Evolutionary conservation across 257 asterid genomes (phyloP), one percentile per base, ranked within the genome.

Genomic region (Penstemon eatonii): DNA sequence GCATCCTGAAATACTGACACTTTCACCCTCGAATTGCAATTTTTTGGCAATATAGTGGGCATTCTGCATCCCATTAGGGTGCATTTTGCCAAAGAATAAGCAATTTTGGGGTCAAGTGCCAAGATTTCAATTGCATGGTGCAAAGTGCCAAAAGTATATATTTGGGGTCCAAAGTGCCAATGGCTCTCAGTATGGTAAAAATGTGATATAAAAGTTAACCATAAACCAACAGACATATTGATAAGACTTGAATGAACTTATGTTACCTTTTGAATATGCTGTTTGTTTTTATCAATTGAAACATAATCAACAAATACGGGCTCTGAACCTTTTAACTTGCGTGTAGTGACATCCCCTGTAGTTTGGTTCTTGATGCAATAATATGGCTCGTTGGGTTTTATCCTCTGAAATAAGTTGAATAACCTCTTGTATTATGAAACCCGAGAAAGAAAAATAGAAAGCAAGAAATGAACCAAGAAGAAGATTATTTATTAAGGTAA

Each of bases 281-380:
- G 78, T 72, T 78, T 82, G 87, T 51, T 77, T 78, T 94, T 89
- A 80, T 89, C 97, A 71, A 91, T 84, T 47, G 97, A 79, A 83
- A 91, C 96, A 79, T 86, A 85, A 78, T 94, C 99, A 51, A 94
- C 89, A 62, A 83, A 74, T 8, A 63, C 94, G n/a, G 88, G 81
- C 53, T 91, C 99, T 39, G 99, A 83, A 61, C 91, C 86, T 78
- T 89, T 94, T 53, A 87, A 70, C 80, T 72, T 84, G 69, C 50
- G 78, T 33, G 68, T 50, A 40, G 67, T 72, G 53, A 76, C 84
- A 66, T 68, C 59, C 68, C 79, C 85, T 25, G 89, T 85, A 73
- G 78, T 56, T 65, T 71, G 87, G 64, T 87, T 68, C 81, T 83
- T 86, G 79, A 87, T 75, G 81, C 89, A 76, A 80, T 81, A 91